phyloP scores from a whole-genome alignment of 2,329 filamentous ascomycete species.

The Rhinocladiella similis region DNA sequence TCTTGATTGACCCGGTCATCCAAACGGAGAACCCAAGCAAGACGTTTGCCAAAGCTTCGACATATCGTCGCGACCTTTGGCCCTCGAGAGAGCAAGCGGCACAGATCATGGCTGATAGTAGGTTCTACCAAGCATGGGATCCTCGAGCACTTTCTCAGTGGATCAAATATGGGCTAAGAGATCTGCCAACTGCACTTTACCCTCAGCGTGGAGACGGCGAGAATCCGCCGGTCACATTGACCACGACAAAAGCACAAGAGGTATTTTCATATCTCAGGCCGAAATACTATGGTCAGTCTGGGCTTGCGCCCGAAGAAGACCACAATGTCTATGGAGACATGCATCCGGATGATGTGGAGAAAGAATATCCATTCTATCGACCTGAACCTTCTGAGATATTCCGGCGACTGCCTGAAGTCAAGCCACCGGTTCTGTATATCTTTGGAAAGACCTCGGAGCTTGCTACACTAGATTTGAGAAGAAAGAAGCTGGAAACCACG shows the following conservation, averaged over 20 bases:
- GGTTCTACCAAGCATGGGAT: conserved; percentile 85
- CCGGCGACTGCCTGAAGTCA: conserved; percentile 40
- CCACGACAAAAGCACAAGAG: conserved; percentile 85
- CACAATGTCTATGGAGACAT: conserved; percentile 47
- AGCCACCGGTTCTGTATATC: conserved; percentile 46
- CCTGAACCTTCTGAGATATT: conserved; percentile 43
- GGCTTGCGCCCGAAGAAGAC: conserved; percentile 23
- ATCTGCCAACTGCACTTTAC: conserved; percentile 64
- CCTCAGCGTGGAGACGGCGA: conserved; percentile 47
- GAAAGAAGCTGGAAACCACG: conserved; percentile 43
- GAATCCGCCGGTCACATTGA: conserved; percentile 58
- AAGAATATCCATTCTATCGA: conserved; percentile 45
- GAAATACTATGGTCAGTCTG: conserved; percentile 58
- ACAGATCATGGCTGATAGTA: conserved; percentile 64
- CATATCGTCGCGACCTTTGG: conserved; percentile 78
- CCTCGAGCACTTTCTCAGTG: conserved; percentile 73
- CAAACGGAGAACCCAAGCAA: conserved; percentile 25
- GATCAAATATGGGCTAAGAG: conserved; percentile 71
- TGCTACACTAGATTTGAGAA: conserved; percentile 38
- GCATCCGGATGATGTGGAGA: conserved; percentile 32
- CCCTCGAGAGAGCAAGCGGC: conserved; percentile 70
- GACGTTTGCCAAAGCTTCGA: conserved; percentile 66
- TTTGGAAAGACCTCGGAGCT: conserved; percentile 45
- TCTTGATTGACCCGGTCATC: conserved; percentile 66
- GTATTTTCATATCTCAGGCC: conserved; percentile 57